Evolutionary conservation across 2,329 filamentous ascomycete species (phyloP).

Genomic region (Bipolaris cookei): DNA sequence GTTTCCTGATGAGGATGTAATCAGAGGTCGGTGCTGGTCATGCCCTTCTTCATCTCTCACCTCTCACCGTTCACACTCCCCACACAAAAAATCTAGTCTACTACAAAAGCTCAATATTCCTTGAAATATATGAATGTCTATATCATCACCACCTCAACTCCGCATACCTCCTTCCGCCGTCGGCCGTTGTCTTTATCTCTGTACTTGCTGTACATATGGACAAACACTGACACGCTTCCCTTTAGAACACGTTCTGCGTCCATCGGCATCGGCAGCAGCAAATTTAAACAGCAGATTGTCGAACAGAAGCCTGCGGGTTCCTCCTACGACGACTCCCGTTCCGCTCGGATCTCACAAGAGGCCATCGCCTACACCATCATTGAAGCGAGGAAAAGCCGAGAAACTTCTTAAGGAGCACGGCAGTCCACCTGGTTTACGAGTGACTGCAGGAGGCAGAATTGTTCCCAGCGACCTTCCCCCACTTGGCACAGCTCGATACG

Average conservation of each 20-base stretch:
- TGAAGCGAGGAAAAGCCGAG: constrained; percentile 59
- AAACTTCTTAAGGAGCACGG: constrained; percentile 59
- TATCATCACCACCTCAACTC: neutral
- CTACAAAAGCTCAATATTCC: neutral
- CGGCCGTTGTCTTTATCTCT: neutral
- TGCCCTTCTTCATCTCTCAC: constrained; percentile 20
- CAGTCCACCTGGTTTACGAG: constrained; percentile 58
- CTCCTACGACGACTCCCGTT: constrained; percentile 23
- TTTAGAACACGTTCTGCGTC: constrained; percentile 51
- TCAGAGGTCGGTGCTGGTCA: constrained; percentile 47
- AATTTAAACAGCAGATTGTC: constrained; percentile 34
- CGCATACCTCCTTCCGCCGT: neutral
- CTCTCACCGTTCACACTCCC: constrained; percentile 19
- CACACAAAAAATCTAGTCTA: neutral
- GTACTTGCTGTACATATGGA: neutral
- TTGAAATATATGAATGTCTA: neutral
- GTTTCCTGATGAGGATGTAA: constrained; percentile 51
- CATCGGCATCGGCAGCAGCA: constrained; percentile 49
- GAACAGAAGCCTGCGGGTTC: constrained; percentile 35
- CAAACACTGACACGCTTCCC: constrained; percentile 13
- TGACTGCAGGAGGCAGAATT: constrained; percentile 60
- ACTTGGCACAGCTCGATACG: constrained; percentile 40
- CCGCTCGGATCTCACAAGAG: constrained; percentile 39
- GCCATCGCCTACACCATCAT: constrained; percentile 57
- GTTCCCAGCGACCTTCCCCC: constrained; percentile 55